Conservation (phyloP, 148 eudicot genomes). For the Hydrangea macrophylla region DNA sequence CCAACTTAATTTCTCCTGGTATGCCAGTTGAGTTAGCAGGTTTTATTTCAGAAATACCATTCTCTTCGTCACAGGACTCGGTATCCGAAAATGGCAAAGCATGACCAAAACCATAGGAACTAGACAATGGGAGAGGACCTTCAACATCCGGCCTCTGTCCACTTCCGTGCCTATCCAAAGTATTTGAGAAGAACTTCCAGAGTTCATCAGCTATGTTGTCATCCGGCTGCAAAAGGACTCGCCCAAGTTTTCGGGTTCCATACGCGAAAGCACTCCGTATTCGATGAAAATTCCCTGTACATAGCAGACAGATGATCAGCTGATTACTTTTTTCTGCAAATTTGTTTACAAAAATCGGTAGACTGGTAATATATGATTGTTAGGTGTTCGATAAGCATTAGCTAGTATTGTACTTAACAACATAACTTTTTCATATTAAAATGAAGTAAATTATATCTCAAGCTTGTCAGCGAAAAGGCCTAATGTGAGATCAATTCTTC, state of each 20-base stretch:
- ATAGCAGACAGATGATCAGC: constrained; percentile 2
- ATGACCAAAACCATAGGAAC: constrained; percentile 24
- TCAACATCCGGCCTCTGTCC: constrained; percentile 78
- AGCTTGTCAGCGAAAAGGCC: no score
- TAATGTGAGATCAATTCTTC: no score
- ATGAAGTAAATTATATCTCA: no score
- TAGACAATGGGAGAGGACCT: constrained; percentile 29
- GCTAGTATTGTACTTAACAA: no score
- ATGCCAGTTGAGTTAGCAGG: constrained; percentile 20
- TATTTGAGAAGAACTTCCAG: constrained; percentile 63
- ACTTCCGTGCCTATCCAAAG: constrained; percentile 72
- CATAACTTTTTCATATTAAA: no score
- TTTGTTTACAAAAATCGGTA: background rate
- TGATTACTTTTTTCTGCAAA: no score
- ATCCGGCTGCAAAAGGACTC: constrained; percentile 55
- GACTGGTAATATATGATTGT: background rate
- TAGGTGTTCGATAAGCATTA: background rate
- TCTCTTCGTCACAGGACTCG: constrained; percentile 30
- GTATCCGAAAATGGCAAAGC: constrained; percentile 18
- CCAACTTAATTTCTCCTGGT: constrained; percentile 19
- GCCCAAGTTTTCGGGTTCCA: constrained; percentile 85
- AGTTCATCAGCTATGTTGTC: constrained; percentile 60
- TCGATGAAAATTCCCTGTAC: constrained; percentile 73
- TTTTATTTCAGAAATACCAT: constrained; percentile 24
- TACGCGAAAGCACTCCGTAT: constrained; percentile 84